Evolutionary conservation across 139 green algal species (phyloP), one percentile per base, ranked within the genome.

Genomic region (Trebouxia sp.): DNA sequence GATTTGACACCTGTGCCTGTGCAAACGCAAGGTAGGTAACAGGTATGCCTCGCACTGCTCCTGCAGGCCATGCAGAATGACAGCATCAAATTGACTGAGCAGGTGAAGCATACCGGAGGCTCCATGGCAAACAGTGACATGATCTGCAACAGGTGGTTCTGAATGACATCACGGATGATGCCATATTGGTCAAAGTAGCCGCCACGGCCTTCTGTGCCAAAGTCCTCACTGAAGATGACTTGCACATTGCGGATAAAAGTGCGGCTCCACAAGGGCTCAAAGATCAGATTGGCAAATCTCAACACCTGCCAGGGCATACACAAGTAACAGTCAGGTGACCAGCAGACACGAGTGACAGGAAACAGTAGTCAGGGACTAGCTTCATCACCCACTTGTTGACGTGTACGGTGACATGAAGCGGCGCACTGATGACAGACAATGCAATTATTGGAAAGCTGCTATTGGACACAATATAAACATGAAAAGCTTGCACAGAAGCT

Each of bases 121-220:
- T 99, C 97, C 97, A 99, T 99, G 43, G 91, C 95, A 80, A 99
- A 98, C 22, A 99, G 92, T 38, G 97, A 94, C 56, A 99, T 56
- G 74, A 99, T 97, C 85, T 98, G 89, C 78, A 99, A 88, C 78
- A 99, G 87, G 83, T 99, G 97, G 87, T 99, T 99, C 84, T 99
- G 97, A 83, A 99, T 99, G 79, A 99, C 97, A 86, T 99, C 97
- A 11, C 97, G 91, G 82, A 99, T 96, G 88, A 99, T 99, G 86
- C 97, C 97, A 83, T 98, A 99, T 82, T 97, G 86, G 89, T 99
- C 97, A 90, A 99, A 99, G 89, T 99, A 99, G 28, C 97, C 97
- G 26, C 97, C 97, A 14, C 96, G 89, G 5, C 96, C 96, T 87
- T 99, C 94, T 7, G 97, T 99, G 79, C 97, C 97, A 90, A 98